Percentiles rank a stretch among this genome's conserved stretches.
phyloP scores from a whole-genome alignment of 305 asterid genomes.

The Fraxinus latifolia region DNA sequence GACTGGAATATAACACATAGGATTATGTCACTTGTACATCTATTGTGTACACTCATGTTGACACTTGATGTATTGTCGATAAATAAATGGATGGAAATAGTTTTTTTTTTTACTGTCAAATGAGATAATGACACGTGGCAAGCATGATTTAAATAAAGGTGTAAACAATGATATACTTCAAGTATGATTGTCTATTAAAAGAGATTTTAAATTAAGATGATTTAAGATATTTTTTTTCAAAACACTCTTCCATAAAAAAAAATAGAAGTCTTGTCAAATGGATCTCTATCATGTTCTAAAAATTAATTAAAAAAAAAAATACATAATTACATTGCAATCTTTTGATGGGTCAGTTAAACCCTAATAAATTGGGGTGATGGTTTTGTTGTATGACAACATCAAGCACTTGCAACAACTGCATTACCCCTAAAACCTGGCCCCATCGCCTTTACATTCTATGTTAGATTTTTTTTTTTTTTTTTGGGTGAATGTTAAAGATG shows the following conservation, averaged over 20 bases:
- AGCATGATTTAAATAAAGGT: background rate
- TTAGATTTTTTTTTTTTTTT: background rate
- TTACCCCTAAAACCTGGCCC: slow-evolving; percentile 33
- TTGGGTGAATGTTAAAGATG: background rate
- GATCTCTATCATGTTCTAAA: background rate
- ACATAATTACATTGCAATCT: slow-evolving; percentile 7
- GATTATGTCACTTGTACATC: background rate
- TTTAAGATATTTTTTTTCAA: background rate
- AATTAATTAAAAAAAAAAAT: background rate
- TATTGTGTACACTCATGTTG: background rate
- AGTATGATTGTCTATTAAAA: background rate
- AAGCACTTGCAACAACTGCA: slow-evolving; percentile 55
- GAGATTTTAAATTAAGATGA: background rate
- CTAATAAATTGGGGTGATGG: slow-evolving; percentile 22
- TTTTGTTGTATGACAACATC: slow-evolving; percentile 39
- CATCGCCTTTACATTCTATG: slow-evolving; percentile 37
- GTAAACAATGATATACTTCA: background rate
- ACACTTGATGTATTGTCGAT: background rate
- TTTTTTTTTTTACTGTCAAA: background rate
- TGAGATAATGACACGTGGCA: background rate
- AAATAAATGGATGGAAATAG: background rate
- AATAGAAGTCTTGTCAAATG: background rate
- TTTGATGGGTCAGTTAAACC: slow-evolving; percentile 32
- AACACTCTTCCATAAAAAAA: background rate
- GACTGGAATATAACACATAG: background rate